Conservation (phyloP, 441 rosid species). For the Brassica hybrid region DNA sequence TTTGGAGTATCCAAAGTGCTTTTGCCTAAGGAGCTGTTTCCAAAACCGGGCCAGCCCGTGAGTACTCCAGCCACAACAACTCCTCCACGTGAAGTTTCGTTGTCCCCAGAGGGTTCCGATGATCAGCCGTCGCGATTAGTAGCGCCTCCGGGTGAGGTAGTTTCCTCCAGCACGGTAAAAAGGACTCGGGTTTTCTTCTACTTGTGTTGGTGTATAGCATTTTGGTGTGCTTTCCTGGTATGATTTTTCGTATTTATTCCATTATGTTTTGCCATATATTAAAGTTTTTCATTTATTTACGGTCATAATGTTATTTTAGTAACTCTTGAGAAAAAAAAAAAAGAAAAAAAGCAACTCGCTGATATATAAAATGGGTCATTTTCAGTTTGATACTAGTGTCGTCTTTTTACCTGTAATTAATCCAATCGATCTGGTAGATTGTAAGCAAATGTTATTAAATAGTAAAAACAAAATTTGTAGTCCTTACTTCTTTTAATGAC, state of each 20-base stretch:
- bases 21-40: constrained; percentile 69
- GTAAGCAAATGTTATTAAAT: background rate
- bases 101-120: constrained; percentile 53
- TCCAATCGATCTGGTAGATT: constrained; percentile 2
- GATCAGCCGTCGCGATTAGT: constrained; percentile 49
- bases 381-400: constrained; percentile 2
- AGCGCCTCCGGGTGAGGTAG: constrained; percentile 61
- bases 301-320: constrained; percentile 27
- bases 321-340: constrained; percentile 13
- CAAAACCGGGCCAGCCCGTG: constrained; percentile 43
- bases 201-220: constrained; percentile 60
- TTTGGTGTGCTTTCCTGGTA: constrained; percentile 32
- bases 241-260: constrained; percentile 11
- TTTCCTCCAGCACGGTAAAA: constrained; percentile 30
- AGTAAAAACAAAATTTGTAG: background rate
- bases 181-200: constrained; percentile 22
- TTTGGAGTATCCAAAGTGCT: constrained; percentile 86
- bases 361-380: background rate
- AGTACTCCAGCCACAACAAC: constrained; percentile 36
- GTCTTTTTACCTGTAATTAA: background rate
- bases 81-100: constrained; percentile 55
- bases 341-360: constrained; percentile 3
- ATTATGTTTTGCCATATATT: constrained; percentile 29
- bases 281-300: constrained; percentile 28
- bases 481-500: background rate